Evolutionary conservation across 805 yeast species (phyloP), one percentile per base, ranked within the genome.

Genomic region (Candida methanosorbosa): DNA sequence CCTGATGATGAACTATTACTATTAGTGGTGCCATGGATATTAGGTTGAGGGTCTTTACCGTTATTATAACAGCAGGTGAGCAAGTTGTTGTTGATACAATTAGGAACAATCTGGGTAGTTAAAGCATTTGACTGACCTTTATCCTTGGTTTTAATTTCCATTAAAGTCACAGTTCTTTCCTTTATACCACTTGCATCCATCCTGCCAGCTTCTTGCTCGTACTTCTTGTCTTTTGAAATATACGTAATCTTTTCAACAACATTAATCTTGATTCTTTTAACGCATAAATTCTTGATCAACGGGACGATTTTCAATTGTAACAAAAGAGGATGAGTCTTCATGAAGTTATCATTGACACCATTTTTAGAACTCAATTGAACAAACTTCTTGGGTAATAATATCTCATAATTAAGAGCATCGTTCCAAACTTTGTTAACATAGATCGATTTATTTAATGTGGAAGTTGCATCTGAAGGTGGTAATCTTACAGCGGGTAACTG

Each of bases 401-500:
- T 68, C 42, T 81, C 81, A 54, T 83, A 83, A 37, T 76, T 75
- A 25, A 83, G 56, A 0, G 85, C 54, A 36, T 81, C 78, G 44
- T 76, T 75, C 92, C 92, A 83, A 1, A 76, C 67, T 41, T 83
- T 66, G 50, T 79, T 81, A 24, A 83, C 85, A 52, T 78, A 81
- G 14, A 83, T 71, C 0, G 94, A 86, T 49, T 81, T 83, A 49
- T 81, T 80, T 5, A 75, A 63, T 7, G 72, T 69, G 3, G 75
- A 68, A 24, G 71, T 67, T 2, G 77, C 76, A 50, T 69, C 67
- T 5, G 74, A 68, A 0, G 79, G 79, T 1, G 78, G 78, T 1
- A 73, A 58, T 35, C 78, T 53, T 8, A 71, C 68, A 56, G 68
- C 65, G 3, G 78, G 77, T 23, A 72, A 46, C 28, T 59, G 55